phyloP scores from a whole-genome alignment of 768 basidiomycete genomes.

The Pholiota microspora region DNA sequence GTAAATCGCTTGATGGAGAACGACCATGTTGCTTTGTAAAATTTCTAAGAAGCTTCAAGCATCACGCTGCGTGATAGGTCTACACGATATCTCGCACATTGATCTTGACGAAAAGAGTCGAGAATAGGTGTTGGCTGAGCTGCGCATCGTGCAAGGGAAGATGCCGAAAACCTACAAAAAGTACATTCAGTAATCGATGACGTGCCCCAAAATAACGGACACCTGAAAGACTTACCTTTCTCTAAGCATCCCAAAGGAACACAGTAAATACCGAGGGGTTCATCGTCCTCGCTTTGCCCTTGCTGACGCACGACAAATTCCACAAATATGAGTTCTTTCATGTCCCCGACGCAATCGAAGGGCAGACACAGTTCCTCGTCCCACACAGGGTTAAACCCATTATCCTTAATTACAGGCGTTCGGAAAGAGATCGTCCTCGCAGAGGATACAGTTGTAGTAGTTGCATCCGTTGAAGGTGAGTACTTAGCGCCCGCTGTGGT shows the following conservation, averaged over 20 bases:
- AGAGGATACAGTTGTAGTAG: slow-evolving; percentile 11
- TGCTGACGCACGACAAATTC: slow-evolving; percentile 75
- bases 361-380: slow-evolving; percentile 67
- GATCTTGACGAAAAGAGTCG: slow-evolving; percentile 84
- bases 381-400: slow-evolving; percentile 95
- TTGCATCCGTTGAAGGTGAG: slow-evolving; percentile 16
- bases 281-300: slow-evolving; percentile 50
- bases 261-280: slow-evolving; percentile 77
- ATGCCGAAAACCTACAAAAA: slow-evolving; percentile 72
- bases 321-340: slow-evolving; percentile 86
- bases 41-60: too few relatives aligned
- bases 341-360: slow-evolving; percentile 74
- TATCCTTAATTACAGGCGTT: slow-evolving; percentile 77
- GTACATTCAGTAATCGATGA: neutral
- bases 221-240: slow-evolving; percentile 46
- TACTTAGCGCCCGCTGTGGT: slow-evolving; percentile 14
- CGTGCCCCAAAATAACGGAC: neutral
- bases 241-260: slow-evolving; percentile 72
- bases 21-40: too few relatives aligned
- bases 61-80: neutral
- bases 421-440: slow-evolving; percentile 47
- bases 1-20: too few relatives aligned
- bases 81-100: slow-evolving; percentile 34
- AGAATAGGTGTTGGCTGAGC: slow-evolving; percentile 87
- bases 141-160: slow-evolving; percentile 90